Base-by-base conservation (phyloP, 352 stramenopile genomes). In the Phytophthora pisi region DNA sequence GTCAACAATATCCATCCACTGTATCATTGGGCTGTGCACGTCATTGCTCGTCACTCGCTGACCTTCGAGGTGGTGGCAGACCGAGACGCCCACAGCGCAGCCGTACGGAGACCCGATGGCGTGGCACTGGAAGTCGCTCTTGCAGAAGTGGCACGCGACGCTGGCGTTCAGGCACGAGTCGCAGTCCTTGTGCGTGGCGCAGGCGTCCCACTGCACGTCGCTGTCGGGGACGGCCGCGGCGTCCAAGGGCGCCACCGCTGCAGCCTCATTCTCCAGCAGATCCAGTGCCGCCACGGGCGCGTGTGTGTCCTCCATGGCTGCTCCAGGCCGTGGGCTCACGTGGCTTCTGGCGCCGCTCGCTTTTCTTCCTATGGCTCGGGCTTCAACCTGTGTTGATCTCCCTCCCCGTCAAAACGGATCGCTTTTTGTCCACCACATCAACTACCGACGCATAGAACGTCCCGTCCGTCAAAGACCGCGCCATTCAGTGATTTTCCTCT, bases 21-120 rank as follows among this genome's bases (percentile, higher is more conserved):
- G 31, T 38, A 38, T 10, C 31, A 38, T 13, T 38, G 31, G 31
- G 9, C 9, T 10, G 0, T 38, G 26, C 26, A 30, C 26, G 26
- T 28, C 26, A 28, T 5, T 28, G 26, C 26, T 28, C 26, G 26
- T 28, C 26, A 18, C 16, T 26, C 26, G 30, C 6, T 1, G 50
- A 92, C 84, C 85, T 71, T 91, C 77, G 6, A 96, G 79, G 49
- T 95, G 84, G 56, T 96, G 88, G 59, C 88, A 96, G n/a, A 77
- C 76, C 1, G 81, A 88, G 57, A 96, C 87, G 49, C 88, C 88
- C 7, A 72, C 82, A 15, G 86, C 43, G 45, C 88, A 96, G 30
- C 88, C 88, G 34, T 76, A 68, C 0, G 74, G 74, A 9, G 86
- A 94, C 10, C 82, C 84, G 30, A 96, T 92, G 10, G 78, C 72